Conservation (phyloP, 2,329 filamentous ascomycete genomes). For the Colletotrichum sp. region DNA sequence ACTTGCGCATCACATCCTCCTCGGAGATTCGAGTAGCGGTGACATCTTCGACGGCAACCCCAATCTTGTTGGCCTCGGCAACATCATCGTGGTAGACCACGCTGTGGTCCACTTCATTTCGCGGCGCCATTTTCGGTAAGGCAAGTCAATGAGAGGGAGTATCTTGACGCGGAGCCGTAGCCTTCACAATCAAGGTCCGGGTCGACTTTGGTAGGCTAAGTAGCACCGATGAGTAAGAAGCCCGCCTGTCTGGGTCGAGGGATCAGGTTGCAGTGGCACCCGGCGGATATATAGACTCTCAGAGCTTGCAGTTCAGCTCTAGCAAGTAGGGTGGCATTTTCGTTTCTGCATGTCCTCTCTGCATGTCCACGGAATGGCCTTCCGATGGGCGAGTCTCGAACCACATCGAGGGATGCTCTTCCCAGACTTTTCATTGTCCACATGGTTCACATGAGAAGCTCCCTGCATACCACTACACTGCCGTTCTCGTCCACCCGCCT, state of each 20-base stretch:
- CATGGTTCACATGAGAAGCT: slow-evolving; percentile 8
- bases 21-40: slow-evolving; percentile 48
- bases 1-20: slow-evolving; percentile 46
- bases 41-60: slow-evolving; percentile 45
- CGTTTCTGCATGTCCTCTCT: not conserved
- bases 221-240: not conserved
- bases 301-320: not conserved
- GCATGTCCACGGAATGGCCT: not conserved
- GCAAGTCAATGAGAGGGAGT: not conserved
- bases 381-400: slow-evolving; percentile 8
- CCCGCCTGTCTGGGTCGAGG: not conserved
- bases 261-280: slow-evolving; percentile 1
- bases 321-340: not conserved
- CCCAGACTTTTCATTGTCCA: slow-evolving; percentile 19
- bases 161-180: not conserved
- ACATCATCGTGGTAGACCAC: slow-evolving; percentile 28
- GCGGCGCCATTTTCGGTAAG: slow-evolving; percentile 14
- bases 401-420: slow-evolving; percentile 14
- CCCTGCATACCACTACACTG: slow-evolving; percentile 9
- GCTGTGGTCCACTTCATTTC: slow-evolving; percentile 17
- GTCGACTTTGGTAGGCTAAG: not conserved
- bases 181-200: not conserved
- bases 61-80: slow-evolving; percentile 32
- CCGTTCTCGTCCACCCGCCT: slow-evolving; percentile 19
- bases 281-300: slow-evolving; percentile 6